Base-by-base conservation (phyloP, 805 yeast genomes). In the Sungouiozyma ichnusensis region DNA sequence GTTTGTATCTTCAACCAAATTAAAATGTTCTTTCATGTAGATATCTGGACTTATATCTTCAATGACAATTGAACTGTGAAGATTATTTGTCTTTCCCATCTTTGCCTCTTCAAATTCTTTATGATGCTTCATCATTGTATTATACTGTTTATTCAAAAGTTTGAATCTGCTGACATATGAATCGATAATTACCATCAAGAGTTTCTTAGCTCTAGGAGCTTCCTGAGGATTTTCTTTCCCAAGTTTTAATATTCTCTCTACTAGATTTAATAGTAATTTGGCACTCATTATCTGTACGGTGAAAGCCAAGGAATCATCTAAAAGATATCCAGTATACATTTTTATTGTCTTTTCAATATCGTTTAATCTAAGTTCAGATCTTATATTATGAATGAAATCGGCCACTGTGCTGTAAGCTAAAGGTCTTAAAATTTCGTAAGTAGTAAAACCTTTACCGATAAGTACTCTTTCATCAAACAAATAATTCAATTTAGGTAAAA, bases 251-350 rank as follows among this genome's bases (percentile, higher is more conserved):
- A 92, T 82, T 36, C 94, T 69, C 50, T 94, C 98, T 16, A 92
- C 90, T 52, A 94, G 67, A 60, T 92, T 94, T 47, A 90, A 63
- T 27, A 92, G 64, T 27, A 92, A 67, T 62, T 88, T 90, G 2
- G 97, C 95, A 64, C 96, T 84, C 97, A 92, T 87, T 8, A 88
- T 84, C 60, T 94, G 97, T 32, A 88, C 95, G 5, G 94, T 84
- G 46, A 85, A 72, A 1, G 94, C 92, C 48, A 92, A 65, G 0
- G 88, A 67, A 48, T 76, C 78, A 57, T 94, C 97, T 51, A 82
- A 81, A 47, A 92, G 66, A 50, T 86, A 79, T 20, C 73, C 74
- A 54, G 95, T 81, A 56, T 86, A 92, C 43, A 85, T 81, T 36
- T 72, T 74, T 3, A 94, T 90, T 0, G 96, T 85, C 44, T 81